Base-by-base conservation (phyloP, 495 filamentous ascomycete species). In the Aspergillus carlsbadensis region DNA sequence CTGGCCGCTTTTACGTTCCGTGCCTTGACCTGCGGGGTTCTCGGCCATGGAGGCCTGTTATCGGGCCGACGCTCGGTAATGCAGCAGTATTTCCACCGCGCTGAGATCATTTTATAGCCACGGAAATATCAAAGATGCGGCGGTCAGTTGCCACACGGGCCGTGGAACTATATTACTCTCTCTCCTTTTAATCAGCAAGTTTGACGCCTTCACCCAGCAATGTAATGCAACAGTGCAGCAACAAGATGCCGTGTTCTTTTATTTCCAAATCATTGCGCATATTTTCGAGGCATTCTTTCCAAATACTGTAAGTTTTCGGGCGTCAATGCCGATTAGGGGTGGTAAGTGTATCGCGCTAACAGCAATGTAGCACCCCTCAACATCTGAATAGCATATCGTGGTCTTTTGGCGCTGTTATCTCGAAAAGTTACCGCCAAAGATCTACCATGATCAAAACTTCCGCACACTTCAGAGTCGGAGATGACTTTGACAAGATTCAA, bases 401-500 rank as follows among this genome's bases (percentile, higher is more conserved):
- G 36, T 3, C 17, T 21, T 29, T n/a, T 10, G 15, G 21, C 13
- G 14, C 17, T 10, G 14, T 29, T 14, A 4, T 31, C 14, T 42
- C 47, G 37, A 21, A 18, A 13, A 37, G 0, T 15, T n/a, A 31
- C 14, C 26, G 37, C 7, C 54, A 35, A 20, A 57, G 50, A 50
- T 43, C 45, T 5, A 50, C 54, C 3, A 57, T 57, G 54, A 50
- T 49, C 17, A 57, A 62, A 40, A 68, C 70, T 14, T 51, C 60
- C 44, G 58, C 54, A 18, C 70, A 70, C 62, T 65, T 58, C 40
- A 71, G 64, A 48, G 58, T 49, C n/a, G n/a, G 54, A 10, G 55
- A 63, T n/a, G 87, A 96, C 68, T 96, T 96, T 77, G 87, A 87
- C 56, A 75, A 81, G 20, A 79, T 89, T 57, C 86, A 96, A 72